Conservation (phyloP, 2,329 filamentous ascomycete species). For the Ceratocystis cubensis region DNA sequence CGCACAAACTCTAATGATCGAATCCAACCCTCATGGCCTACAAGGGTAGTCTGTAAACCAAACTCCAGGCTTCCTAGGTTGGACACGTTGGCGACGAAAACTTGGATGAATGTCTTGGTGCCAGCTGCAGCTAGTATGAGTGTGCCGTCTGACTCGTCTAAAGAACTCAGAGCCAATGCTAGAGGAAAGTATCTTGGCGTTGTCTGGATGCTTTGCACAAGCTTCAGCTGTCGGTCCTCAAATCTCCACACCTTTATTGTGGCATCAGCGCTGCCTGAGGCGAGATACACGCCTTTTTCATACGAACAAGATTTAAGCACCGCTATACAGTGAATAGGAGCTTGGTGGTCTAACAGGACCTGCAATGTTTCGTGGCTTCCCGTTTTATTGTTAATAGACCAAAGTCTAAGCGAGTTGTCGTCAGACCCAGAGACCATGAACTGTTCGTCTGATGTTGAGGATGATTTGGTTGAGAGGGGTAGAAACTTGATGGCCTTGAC, state of each 20-base stretch:
- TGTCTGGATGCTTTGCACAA: conserved; percentile 59
- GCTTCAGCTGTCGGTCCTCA: conserved; percentile 34
- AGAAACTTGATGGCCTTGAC: conserved; percentile 80
- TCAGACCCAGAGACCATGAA: conserved; percentile 64
- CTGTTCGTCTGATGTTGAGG: conserved; percentile 31
- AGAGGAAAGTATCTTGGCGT: conserved; percentile 73
- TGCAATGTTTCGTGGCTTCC: conserved; percentile 35
- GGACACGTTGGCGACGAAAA: conserved; percentile 50
- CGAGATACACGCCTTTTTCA: conserved; percentile 38
- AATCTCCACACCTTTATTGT: conserved; percentile 60
- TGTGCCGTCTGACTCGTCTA: conserved; percentile 41
- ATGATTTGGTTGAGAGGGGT: conserved; percentile 35
- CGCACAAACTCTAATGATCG: conserved; percentile 66
- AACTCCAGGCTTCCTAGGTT: conserved; percentile 39
- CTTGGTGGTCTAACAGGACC: conserved; percentile 50
- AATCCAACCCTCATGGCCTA: conserved; percentile 92
- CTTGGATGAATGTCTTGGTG: conserved; percentile 68
- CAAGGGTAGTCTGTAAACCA: conserved; percentile 59
- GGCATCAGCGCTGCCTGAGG: conserved; percentile 73
- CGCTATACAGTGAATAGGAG: conserved; percentile 59
- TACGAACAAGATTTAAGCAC: conserved; percentile 28
- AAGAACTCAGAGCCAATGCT: conserved; percentile 52
- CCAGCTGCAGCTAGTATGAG: conserved; percentile 73
- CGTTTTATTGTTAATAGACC: conserved; percentile 32
- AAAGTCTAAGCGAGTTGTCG: conserved; percentile 65